Percentiles rank a stretch among this genome's conserved stretches.
Evolutionary conservation across 495 filamentous ascomycete genomes (phyloP).

Genomic region (Astrothelium macrocarpum): DNA sequence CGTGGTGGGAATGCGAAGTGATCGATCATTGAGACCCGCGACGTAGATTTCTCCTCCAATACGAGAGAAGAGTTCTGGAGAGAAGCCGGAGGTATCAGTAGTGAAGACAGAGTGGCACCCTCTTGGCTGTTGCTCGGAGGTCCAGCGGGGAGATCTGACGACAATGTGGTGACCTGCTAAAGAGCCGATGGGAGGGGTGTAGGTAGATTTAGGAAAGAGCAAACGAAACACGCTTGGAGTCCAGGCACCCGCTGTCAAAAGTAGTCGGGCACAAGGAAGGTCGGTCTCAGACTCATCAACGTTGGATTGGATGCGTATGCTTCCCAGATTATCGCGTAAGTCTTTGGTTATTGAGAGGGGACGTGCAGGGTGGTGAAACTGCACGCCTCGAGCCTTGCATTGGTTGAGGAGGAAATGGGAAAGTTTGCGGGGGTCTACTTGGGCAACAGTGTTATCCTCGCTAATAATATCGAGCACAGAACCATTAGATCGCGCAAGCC

Average conservation of each 20-base stretch:
- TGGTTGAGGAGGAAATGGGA: slow-evolving; percentile 54
- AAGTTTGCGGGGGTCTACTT: slow-evolving; percentile 55
- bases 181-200: slow-evolving; percentile 45
- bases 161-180: slow-evolving; percentile 67
- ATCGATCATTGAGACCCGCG: slow-evolving; percentile 57
- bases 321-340: slow-evolving; percentile 35
- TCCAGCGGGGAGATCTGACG: slow-evolving; percentile 52
- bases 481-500: slow-evolving; percentile 47
- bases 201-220: slow-evolving; percentile 50
- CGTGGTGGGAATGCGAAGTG: slow-evolving; percentile 47
- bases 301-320: slow-evolving; percentile 37
- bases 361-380: slow-evolving; percentile 54
- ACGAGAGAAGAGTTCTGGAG: slow-evolving; percentile 65
- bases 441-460: slow-evolving; percentile 51
- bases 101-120: slow-evolving; percentile 65
- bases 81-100: slow-evolving; percentile 45
- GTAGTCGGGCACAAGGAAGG: slow-evolving; percentile 46
- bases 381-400: slow-evolving; percentile 50
- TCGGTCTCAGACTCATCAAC: slow-evolving; percentile 43
- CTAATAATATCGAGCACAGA: slow-evolving; percentile 53
- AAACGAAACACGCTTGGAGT: slow-evolving; percentile 48
- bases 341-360: slow-evolving; percentile 46
- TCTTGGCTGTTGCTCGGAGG: slow-evolving; percentile 21
- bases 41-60: slow-evolving; percentile 59
- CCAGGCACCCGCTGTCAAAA: slow-evolving; percentile 65